Evolutionary conservation across 208 protist genomes (phyloP).

Genomic region (Borovskyia barvae): DNA sequence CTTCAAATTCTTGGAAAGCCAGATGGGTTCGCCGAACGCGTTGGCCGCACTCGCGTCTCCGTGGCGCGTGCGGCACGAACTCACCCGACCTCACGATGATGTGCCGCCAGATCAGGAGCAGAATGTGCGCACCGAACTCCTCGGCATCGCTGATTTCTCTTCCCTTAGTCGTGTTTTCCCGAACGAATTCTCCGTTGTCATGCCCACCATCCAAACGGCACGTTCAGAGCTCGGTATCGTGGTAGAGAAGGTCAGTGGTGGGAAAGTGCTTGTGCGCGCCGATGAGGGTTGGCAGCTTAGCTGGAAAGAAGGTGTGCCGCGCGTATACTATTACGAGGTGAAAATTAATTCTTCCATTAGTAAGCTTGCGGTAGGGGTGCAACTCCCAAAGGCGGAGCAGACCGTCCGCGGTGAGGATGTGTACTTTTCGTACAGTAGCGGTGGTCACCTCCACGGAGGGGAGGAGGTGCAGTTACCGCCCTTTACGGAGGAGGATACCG

Average conservation of each 20-base stretch:
- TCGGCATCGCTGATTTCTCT: constrained; percentile 57
- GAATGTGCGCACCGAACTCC: constrained; percentile 42
- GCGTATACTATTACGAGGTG: constrained; percentile 88
- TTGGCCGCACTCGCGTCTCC: constrained; percentile 42
- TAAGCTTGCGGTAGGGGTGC: constrained; percentile 43
- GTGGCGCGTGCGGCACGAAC: constrained; percentile 38
- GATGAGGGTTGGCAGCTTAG: constrained; percentile 81
- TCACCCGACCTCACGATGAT: constrained; percentile 3
- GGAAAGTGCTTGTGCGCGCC: constrained; percentile 62
- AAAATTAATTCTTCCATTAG: constrained; percentile 42
- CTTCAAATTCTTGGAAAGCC: constrained; percentile 51
- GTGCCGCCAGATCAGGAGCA: constrained; percentile 29
- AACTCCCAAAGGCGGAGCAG: constrained; percentile 18
- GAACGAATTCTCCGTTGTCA: constrained; percentile 82
- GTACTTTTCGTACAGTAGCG: constrained; percentile 64
- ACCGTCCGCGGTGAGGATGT: constrained; percentile 34
- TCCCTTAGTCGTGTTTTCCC: constrained; percentile 73
- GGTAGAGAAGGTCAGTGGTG: constrained; percentile 60
- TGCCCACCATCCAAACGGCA: constrained; percentile 64
- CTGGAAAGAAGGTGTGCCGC: constrained; percentile 72
- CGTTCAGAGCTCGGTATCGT: constrained; percentile 56
- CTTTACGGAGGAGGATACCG: constrained; percentile 70
- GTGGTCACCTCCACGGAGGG: constrained; percentile 46
- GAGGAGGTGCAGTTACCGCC: constrained; percentile 34
- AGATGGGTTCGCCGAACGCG: constrained; percentile 59